A percentile compares a stretch with the other conserved stretches of the same genome.
Evolutionary conservation across 805 yeast genomes (phyloP).

Genomic region (Candida montana): DNA sequence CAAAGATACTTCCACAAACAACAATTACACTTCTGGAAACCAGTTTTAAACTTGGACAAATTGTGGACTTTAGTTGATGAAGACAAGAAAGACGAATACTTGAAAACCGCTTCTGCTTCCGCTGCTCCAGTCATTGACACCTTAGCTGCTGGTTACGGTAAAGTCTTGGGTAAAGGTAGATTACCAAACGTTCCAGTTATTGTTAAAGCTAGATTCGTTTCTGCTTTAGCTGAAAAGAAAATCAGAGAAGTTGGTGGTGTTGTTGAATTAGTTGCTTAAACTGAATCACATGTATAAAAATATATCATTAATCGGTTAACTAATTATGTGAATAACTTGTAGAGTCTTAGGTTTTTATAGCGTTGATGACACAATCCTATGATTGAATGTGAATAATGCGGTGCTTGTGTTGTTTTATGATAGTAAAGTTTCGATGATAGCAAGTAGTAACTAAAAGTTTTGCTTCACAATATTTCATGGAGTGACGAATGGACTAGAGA

Average conservation of each 20-base stretch:
- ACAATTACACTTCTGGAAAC: conserved; percentile 93
- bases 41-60: conserved; percentile 96
- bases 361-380: neutral
- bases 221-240: conserved; percentile 99
- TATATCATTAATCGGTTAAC: conserved; percentile 12
- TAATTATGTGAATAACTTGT: neutral
- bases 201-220: conserved; percentile 98
- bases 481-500: no score
- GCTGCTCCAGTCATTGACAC: conserved; percentile 99
- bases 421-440: no score
- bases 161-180: conserved; percentile 99
- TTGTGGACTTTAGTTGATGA: conserved; percentile 95
- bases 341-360: neutral
- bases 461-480: no score
- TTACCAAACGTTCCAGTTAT: conserved; percentile 97
- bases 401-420: no score
- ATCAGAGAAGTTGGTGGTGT: conserved; percentile 99
- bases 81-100: conserved; percentile 91
- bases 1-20: conserved; percentile 99
- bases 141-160: conserved; percentile 99
- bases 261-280: conserved; percentile 96
- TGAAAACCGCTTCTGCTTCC: conserved; percentile 74
- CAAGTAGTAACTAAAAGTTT: no score
- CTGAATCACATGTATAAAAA: conserved; percentile 11
- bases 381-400: no score